Conservation (phyloP, 305 asterid genomes). For the Stenogyne calaminthoides region DNA sequence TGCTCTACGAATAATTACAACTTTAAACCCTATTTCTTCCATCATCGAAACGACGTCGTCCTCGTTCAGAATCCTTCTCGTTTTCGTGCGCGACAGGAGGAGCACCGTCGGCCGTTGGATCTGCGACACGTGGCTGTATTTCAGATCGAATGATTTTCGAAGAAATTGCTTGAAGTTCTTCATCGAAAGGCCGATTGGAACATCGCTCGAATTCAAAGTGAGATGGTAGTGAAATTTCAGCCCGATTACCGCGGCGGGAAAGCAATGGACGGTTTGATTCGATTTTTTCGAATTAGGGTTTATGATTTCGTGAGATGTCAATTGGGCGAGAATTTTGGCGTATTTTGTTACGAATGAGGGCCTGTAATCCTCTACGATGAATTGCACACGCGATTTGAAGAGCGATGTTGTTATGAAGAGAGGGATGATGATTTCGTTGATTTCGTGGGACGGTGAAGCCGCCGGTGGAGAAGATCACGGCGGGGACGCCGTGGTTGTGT, state of each 20-base stretch:
- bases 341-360: conserved; percentile 58
- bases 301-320: conserved; percentile 53
- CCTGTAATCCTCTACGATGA: conserved; percentile 62
- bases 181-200: conserved; percentile 40
- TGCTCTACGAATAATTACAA: conserved; percentile 45
- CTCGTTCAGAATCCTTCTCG: conserved; percentile 61
- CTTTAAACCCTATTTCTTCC: conserved; percentile 63
- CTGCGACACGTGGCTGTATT: conserved; percentile 39
- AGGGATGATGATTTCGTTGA: conserved; percentile 81
- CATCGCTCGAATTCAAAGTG: conserved; percentile 35
- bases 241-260: conserved; percentile 64
- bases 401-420: conserved; percentile 65
- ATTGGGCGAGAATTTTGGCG: conserved; percentile 39
- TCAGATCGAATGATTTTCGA: conserved; percentile 33
- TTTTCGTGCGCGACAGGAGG: conserved; percentile 51
- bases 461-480: conserved; percentile 75
- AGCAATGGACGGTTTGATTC: conserved; percentile 64
- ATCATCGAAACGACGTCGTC: conserved; percentile 51
- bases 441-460: conserved; percentile 87
- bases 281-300: conserved; percentile 34
- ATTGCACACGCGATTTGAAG: conserved; percentile 49
- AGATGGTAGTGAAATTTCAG: conserved; percentile 55
- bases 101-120: conserved; percentile 45
- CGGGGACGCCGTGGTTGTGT: conserved; percentile 60
- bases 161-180: conserved; percentile 39